A percentile compares a stretch with the other conserved stretches of the same genome.
Evolutionary conservation across 306 rosid species (phyloP).

Genomic region (Trifolium repens): DNA sequence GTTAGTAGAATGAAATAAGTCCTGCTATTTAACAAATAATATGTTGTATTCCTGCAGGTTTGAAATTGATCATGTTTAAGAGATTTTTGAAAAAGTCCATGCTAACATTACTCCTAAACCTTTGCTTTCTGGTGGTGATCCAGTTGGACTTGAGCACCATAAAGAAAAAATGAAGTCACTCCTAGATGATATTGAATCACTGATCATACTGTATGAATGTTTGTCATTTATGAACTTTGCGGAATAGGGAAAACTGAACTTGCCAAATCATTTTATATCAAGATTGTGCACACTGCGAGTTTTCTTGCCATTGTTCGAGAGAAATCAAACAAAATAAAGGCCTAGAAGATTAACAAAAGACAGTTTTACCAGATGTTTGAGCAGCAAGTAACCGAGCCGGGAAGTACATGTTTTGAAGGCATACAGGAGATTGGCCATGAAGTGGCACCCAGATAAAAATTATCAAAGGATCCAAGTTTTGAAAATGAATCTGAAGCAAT

Average conservation of each 20-base stretch:
- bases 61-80: neutral
- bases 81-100: neutral
- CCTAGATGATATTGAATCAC: neutral
- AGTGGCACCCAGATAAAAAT: too few species aligned
- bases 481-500: too few species aligned
- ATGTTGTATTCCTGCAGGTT: neutral
- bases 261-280: conserved; percentile 30
- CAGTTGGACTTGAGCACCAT: neutral
- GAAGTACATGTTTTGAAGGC: neutral
- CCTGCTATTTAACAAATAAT: neutral
- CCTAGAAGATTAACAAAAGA: conserved; percentile 2
- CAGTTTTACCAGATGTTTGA: neutral
- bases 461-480: too few species aligned
- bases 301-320: conserved; percentile 8
- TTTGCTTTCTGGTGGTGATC: neutral
- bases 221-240: conserved; percentile 27
- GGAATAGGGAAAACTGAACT: conserved; percentile 37
- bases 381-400: neutral
- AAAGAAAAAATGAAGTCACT: neutral
- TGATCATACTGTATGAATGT: conserved; percentile 2
- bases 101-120: neutral
- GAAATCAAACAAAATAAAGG: neutral
- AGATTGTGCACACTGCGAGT: conserved; percentile 29
- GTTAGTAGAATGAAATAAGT: too few species aligned
- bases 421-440: too few species aligned